Conservation (phyloP, 2,329 filamentous ascomycete genomes). For the Colletotrichum spaethianum region DNA sequence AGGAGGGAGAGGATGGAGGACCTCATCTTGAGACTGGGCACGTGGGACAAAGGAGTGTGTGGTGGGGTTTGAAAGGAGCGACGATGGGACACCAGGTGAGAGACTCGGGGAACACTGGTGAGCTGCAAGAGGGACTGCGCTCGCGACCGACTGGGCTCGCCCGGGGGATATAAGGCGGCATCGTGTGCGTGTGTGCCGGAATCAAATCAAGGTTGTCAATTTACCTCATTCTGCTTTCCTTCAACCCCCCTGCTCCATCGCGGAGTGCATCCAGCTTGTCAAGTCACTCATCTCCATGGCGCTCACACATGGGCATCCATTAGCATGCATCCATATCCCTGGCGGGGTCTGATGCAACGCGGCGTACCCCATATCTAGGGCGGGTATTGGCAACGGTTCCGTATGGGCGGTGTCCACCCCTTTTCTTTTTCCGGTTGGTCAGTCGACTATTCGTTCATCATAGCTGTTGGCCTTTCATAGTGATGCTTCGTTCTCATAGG, state of each 20-base stretch:
- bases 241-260: conserved; percentile 5
- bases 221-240: conserved; percentile 20
- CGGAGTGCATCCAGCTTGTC: conserved; percentile 11
- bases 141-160: conserved; percentile 13
- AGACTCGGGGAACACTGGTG: conserved; percentile 14
- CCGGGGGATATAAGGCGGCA: conserved; percentile 34
- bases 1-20: conserved; percentile 46
- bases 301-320: neutral
- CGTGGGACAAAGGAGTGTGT: conserved; percentile 39
- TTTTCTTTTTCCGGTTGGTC: conserved; percentile 1
- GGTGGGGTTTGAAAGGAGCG: neutral
- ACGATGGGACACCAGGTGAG: conserved; percentile 27
- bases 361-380: conserved; percentile 35
- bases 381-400: conserved; percentile 31
- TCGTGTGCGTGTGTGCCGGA: conserved; percentile 13
- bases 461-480: neutral
- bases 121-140: conserved; percentile 10
- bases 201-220: conserved; percentile 14
- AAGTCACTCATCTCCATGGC: conserved; percentile 9
- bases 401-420: conserved; percentile 13
- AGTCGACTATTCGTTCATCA: neutral
- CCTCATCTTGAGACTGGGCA: conserved; percentile 34
- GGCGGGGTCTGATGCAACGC: conserved; percentile 16
- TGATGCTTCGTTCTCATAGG: conserved; percentile 4
- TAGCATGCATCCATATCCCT: neutral